Percentiles rank a stretch among this genome's conserved stretches.
Conservation (phyloP, 768 basidiomycete species). For the Butyriboletus loyo region DNA sequence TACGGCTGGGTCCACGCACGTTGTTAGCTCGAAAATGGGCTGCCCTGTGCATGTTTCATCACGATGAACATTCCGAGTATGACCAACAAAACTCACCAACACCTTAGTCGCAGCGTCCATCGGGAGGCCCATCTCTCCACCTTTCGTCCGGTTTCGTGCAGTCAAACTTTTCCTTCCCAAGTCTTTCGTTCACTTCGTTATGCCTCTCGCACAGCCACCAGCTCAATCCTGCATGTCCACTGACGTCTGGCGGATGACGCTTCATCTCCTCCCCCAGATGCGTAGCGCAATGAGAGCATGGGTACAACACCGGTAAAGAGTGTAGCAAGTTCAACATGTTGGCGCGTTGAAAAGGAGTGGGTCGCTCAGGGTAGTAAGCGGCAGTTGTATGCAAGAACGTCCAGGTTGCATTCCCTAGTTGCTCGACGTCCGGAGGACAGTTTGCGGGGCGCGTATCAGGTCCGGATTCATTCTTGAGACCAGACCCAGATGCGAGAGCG, state of each 20-base stretch:
- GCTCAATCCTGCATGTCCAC: constrained; percentile 62
- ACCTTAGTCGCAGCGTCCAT: constrained; percentile 81
- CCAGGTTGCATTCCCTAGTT: constrained; percentile 92
- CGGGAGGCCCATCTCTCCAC: constrained; percentile 88
- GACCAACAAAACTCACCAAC: constrained; percentile 6
- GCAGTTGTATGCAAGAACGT: constrained; percentile 95
- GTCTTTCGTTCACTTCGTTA: constrained; percentile 84
- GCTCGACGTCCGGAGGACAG: constrained; percentile 89
- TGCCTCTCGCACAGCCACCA: constrained; percentile 90
- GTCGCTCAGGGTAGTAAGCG: constrained; percentile 89
- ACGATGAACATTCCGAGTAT: not conserved
- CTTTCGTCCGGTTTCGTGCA: constrained; percentile 81
- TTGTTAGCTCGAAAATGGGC: not conserved
- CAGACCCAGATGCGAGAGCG: constrained; percentile 30
- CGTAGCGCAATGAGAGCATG: constrained; percentile 80
- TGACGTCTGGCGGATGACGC: constrained; percentile 73
- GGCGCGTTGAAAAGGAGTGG: constrained; percentile 69
- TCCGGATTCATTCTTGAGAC: constrained; percentile 26
- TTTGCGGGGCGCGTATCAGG: constrained; percentile 48
- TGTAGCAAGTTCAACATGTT: constrained; percentile 82
- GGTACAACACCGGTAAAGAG: constrained; percentile 81
- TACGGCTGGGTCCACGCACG: not conserved
- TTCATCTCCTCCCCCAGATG: constrained; percentile 76
- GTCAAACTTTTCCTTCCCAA: constrained; percentile 83
- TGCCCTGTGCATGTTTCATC: not conserved